These are phyloP conservation scores for Candida saitoana DNA, from an alignment of 805 yeast genomes.

Conservation along the genomic window DNA sequence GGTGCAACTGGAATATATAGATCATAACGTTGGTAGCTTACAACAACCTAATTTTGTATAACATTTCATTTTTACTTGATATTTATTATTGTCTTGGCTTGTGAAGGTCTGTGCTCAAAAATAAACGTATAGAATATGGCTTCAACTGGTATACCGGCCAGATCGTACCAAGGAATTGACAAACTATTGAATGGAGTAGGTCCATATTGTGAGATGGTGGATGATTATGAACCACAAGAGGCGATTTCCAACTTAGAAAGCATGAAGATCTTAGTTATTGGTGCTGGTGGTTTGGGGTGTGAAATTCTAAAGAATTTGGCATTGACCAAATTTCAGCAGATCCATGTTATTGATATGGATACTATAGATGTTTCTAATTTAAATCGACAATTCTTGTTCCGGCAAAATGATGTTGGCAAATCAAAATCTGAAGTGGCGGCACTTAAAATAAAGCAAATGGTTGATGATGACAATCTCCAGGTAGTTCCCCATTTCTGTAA, in stretches of 20 bases:
- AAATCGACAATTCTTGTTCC: conserved; percentile 71
- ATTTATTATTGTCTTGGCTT: too few species aligned
- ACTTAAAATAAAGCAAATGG: conserved; percentile 45
- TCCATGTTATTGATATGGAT: conserved; percentile 78
- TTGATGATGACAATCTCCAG: conserved; percentile 30
- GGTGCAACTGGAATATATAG: too few species aligned
- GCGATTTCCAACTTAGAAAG: conserved; percentile 20
- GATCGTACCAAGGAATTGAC: conserved; percentile 6
- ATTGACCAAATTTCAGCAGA: conserved; percentile 59
- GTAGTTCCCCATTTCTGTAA: conserved; percentile 60
- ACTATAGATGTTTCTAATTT: conserved; percentile 73
- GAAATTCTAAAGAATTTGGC: conserved; percentile 73
- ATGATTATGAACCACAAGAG: conserved; percentile 23
- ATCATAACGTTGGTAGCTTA: too few species aligned
- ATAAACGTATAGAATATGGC: neutral
- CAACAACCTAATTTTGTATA: too few species aligned
- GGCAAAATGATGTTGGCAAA: conserved; percentile 57
- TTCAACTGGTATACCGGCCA: neutral
- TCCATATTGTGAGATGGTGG: conserved; percentile 38
- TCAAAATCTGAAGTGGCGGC: conserved; percentile 69
- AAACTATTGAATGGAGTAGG: conserved; percentile 26
- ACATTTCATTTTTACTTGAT: too few species aligned
- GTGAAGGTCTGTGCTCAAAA: too few species aligned
- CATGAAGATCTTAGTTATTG: conserved; percentile 45
- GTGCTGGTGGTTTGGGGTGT: conserved; percentile 85